phyloP scores from a whole-genome alignment of 306 rosid genomes.

The Canavalia gladiata region DNA sequence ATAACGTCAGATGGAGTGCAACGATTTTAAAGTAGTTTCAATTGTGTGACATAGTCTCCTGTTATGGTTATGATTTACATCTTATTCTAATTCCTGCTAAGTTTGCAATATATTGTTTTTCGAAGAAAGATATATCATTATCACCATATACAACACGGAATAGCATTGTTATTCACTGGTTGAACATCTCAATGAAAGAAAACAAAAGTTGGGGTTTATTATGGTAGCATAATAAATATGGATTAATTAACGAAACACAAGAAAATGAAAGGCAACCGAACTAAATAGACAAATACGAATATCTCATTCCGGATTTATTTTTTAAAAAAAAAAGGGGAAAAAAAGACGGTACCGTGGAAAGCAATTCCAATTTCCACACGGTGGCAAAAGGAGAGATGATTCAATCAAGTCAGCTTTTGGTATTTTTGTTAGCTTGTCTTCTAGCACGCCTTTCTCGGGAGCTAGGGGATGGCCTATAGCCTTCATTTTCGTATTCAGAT shows the following conservation, averaged over 20 bases:
- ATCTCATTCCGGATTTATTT: not conserved
- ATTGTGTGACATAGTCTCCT: too few species aligned
- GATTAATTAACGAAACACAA: slow-evolving; percentile 12
- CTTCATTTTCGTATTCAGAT: slow-evolving; percentile 59
- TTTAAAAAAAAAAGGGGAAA: not conserved
- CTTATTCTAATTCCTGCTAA: not conserved
- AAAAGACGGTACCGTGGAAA: not conserved
- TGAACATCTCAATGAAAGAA: not conserved
- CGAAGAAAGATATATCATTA: not conserved
- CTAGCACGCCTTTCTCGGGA: slow-evolving; percentile 71
- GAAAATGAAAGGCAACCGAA: slow-evolving; percentile 37
- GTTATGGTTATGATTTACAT: not conserved
- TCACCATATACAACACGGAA: not conserved
- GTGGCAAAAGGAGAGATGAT: not conserved
- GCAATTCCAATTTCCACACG: slow-evolving; percentile 27
- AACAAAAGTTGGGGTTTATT: slow-evolving; percentile 16
- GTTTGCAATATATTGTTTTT: not conserved
- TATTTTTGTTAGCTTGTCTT: slow-evolving; percentile 67
- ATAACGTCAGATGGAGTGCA: too few species aligned
- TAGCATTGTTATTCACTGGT: not conserved
- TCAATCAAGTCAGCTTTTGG: not conserved
- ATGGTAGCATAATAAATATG: slow-evolving; percentile 16
- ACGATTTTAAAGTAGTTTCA: too few species aligned
- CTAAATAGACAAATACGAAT: slow-evolving; percentile 2
- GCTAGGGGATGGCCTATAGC: slow-evolving; percentile 62